Evolutionary conservation across 1,284 basidiomycete species (phyloP), one percentile per base, ranked within the genome.

Genomic region (Cryptococcus hybrid): DNA sequence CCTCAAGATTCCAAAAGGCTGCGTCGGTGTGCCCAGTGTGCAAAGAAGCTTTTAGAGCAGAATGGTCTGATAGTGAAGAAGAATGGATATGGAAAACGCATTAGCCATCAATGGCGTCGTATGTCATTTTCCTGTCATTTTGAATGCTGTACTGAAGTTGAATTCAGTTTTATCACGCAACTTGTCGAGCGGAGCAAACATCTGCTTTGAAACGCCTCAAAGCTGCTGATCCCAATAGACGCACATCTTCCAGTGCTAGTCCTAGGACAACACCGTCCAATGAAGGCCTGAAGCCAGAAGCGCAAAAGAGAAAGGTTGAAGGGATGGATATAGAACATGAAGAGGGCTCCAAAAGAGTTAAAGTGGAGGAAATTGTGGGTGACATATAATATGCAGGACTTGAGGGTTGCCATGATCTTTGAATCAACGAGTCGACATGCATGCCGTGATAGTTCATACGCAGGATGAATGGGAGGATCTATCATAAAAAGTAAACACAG

Each of bases 1-100:
- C 93, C 93, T 0, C 64, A 69, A 1, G 80, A 81, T 38, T 82
- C 89, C 18, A 90, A 87, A 86, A 91, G 75, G 90, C 93, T 73
- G 86, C 88, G 54, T 87, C 58, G 63, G 87, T 89, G 46, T 99
- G 96, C 80, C 92, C 92, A 13, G 92, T 99, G 62, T 99, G 96
- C 85, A 96, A 97, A 81, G 96, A 99, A 78, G 78, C 78, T 55
- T 84, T 99, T 78, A 91, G 92, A 80, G 86, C 88, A 63, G 95
- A 98, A 78, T 98, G 92, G 78, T 80, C 87, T 58, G 93, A 99
- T 73, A 94, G 97, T 55, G 93, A 96, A 62, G 96, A 99, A 79
- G 96, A 98, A 67, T 99, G 95, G 94, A 88, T 98, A 15, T 99
- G 93, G 92, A 84, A 84, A 97, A 99, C 73, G 92, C 94, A 0